Evolutionary conservation across 1,284 basidiomycete species (phyloP), one percentile per base, ranked within the genome.

Genomic region (Cutaneotrichosporon sp.): DNA sequence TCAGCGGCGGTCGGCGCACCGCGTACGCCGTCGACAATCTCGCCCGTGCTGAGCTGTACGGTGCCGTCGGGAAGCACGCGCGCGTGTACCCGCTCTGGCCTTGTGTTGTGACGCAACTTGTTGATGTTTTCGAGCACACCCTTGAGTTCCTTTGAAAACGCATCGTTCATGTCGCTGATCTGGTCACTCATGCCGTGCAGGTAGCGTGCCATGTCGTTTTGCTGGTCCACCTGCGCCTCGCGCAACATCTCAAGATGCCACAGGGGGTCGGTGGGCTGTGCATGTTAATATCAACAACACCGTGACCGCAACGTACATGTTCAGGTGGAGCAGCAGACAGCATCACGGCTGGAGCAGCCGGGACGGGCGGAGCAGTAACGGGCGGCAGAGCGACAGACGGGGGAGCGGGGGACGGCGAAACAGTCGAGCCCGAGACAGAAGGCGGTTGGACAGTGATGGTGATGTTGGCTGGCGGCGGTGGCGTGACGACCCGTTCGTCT

Each of bases 131-230:
- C 63, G 20, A 73, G 60, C 10, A 75, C 64, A 9, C 63, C 63
- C 30, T 62, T 62, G 4, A 76, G 62, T 48, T 74, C 70, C 15
- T 59, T 47, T 12, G 66, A 59, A 4, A 65, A 50, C 4, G 60
- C 62, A 12, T 61, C 57, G 13, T 63, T 57, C 37, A 65, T 66
- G 35, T 67, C 60, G 35, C 65, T 64, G 53, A 76, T 67, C 35
- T 71, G 70, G 39, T 72, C 70, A 34, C 65, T 66, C 60, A 76
- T 66, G 20, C 68, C 66, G 41, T 74, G 66, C 12, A 76, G 59
- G 54, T 72, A 76, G 26, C 70, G 63, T 8, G 68, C 67, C 59
- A 76, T 74, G 18, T 57, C 55, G 45, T 55, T 53, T 39, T 59
- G 54, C 54, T 59, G 57, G 23, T 55, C 51, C 43, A 47, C 55